Percentiles rank a stretch among this genome's conserved stretches.
Evolutionary conservation across 345 rosid genomes (phyloP).

Genomic region (Eucalyptus erythrocorys): DNA sequence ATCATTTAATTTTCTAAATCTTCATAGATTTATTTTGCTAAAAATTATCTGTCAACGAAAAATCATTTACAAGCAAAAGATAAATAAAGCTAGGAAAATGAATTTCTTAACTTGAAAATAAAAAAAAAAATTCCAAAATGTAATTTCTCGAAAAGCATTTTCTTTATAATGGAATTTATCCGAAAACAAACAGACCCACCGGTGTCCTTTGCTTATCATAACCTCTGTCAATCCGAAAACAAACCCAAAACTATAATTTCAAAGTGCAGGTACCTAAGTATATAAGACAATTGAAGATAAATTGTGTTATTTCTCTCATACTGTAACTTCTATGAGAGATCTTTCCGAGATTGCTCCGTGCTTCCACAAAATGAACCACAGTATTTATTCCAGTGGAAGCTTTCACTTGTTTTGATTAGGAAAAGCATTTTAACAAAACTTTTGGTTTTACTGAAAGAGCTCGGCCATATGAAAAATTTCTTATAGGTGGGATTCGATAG

Average conservation of each 20-base stretch:
- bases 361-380: background rate
- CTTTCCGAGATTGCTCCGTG: background rate
- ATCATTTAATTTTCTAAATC: background rate
- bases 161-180: no score
- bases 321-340: background rate
- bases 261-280: background rate
- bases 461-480: fast-evolving
- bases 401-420: background rate
- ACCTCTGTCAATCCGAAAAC: no score
- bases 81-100: no score
- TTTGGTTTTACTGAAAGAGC: no score
- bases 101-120: no score
- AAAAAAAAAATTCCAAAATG: no score
- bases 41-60: fast-evolving
- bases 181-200: no score
- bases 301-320: background rate
- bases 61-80: no score
- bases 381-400: background rate
- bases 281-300: background rate
- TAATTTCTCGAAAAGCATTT: no score
- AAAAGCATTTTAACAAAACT: background rate
- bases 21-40: background rate
- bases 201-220: no score
- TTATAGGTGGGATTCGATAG: fast-evolving
- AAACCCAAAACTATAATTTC: background rate